Base-by-base conservation (phyloP, 2,329 filamentous ascomycete species). In the Knufia petricola region DNA sequence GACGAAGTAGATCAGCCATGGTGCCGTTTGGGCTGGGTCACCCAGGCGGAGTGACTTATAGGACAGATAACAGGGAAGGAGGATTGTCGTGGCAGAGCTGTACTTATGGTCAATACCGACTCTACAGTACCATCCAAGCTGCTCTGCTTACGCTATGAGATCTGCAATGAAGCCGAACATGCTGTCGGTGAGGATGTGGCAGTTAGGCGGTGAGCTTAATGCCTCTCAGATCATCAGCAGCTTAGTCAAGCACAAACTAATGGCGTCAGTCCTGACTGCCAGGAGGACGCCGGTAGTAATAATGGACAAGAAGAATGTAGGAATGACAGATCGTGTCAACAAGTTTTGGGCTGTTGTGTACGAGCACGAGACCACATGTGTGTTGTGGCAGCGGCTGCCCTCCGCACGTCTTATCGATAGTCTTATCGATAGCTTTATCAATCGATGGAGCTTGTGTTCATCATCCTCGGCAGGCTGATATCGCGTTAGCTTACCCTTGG, bases 1-100 rank as follows among this genome's bases (percentile, higher is more conserved):
- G 52, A 95, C 87, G 85, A 90, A 98, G 77, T 96, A 98, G 85
- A 96, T 96, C 57, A 96, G 79, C 92, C 92, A 98, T 82, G 90
- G 90, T 55, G 87, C 87, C 52, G 95, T 77, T 63, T 94, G 82
- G 31, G 87, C 83, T 1, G 89, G 88, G 66, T 95, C 87, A 46
- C 85, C 84, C 13, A 87, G 89, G 70, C 92, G 90, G 63, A 98
- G 84, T 42, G 92, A 90, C 74, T 96, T 96, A 77, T 95, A 96
- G 55, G 90, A 95, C 58, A 90, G 89, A 70, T 95, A 96, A 55
- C 95, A 81, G 45, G 92, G 92, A 65, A 96, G 94, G 63, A 95
- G 81, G 63, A 94, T 88, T 49, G 89, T 94, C 51, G 85, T 82
- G 64, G 90, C 68, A 55, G 87, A 90, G 64, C 88, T 94, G 64